A percentile compares a stretch with the other conserved stretches of the same genome.
These are phyloP conservation scores for Violaceomyces palustris DNA, from an alignment of 1,284 basidiomycete species.

Conservation along the genomic window DNA sequence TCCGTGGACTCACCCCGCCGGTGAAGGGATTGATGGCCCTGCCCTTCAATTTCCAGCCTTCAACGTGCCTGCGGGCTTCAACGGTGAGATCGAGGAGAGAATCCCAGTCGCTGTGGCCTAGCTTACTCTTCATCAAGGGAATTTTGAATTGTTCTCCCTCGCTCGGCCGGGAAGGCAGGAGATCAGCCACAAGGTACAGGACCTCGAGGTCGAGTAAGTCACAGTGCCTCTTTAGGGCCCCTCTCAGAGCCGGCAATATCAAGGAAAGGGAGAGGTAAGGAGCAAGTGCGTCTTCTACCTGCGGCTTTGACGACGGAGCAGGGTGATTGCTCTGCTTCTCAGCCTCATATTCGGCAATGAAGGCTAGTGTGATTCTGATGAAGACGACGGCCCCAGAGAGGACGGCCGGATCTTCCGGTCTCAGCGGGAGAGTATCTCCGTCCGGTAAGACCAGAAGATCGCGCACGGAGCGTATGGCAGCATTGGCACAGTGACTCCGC, in stretches of 20 bases:
- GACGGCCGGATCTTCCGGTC: slow-evolving; percentile 33
- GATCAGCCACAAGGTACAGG: slow-evolving; percentile 37
- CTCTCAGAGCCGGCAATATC: slow-evolving; percentile 39
- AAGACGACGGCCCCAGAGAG: slow-evolving; percentile 45
- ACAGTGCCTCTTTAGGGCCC: slow-evolving; percentile 37
- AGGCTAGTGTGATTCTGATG: slow-evolving; percentile 32
- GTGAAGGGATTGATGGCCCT: slow-evolving; percentile 1
- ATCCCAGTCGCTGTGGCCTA: slow-evolving; percentile 43
- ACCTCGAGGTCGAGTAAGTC: slow-evolving; percentile 43
- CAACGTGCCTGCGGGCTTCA: slow-evolving; percentile 42
- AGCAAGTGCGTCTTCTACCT: slow-evolving; percentile 34
- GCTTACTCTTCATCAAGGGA: slow-evolving; percentile 2
- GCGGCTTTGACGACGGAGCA: slow-evolving; percentile 1
- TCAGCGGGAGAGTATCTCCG: background rate
- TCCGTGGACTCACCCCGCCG: too few relatives aligned
- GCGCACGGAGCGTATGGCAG: slow-evolving; percentile 35
- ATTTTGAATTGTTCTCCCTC: background rate
- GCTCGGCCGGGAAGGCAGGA: slow-evolving; percentile 17
- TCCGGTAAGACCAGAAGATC: slow-evolving; percentile 16
- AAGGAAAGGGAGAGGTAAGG: slow-evolving; percentile 36
- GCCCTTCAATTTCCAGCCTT: slow-evolving; percentile 20
- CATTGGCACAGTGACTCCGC: slow-evolving; percentile 46
- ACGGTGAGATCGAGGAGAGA: slow-evolving; percentile 37
- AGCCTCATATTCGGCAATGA: slow-evolving; percentile 27
- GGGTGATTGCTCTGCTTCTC: slow-evolving; percentile 14